Evolutionary conservation across 2,329 filamentous ascomycete genomes (phyloP).

Genomic region (Fusarium sp.): DNA sequence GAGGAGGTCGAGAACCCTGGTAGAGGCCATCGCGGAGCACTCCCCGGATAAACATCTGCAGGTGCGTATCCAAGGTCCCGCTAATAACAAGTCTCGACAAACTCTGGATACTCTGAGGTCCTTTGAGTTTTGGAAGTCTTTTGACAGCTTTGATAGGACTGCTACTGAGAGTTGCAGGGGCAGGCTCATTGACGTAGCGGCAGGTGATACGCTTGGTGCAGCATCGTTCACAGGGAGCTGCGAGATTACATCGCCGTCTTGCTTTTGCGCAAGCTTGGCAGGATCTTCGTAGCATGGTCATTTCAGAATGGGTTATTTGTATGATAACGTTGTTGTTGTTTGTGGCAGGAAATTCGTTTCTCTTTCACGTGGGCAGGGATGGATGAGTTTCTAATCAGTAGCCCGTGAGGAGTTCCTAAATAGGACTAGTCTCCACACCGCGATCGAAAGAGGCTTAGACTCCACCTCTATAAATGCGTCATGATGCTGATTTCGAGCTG

Average conservation of each 20-base stretch:
- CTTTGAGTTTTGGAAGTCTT: rapidly evolving
- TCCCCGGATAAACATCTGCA: slow-evolving; percentile 14
- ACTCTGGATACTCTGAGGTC: rapidly evolving
- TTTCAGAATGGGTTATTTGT: background rate
- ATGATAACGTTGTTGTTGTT: background rate
- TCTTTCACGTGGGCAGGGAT: background rate
- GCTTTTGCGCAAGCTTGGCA: slow-evolving; percentile 14
- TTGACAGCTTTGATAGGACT: rapidly evolving
- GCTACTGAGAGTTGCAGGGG: background rate
- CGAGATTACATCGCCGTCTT: slow-evolving; percentile 14
- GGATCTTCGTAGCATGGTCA: background rate
- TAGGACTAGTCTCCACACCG: background rate
- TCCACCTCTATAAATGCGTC: background rate
- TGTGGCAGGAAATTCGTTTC: no score
- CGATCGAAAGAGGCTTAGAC: slow-evolving; percentile 6
- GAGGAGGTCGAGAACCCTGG: slow-evolving; percentile 7
- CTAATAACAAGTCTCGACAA: background rate
- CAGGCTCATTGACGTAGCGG: slow-evolving; percentile 15
- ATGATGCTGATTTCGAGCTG: background rate
- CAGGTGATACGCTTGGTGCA: slow-evolving; percentile 14
- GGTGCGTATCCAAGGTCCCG: slow-evolving; percentile 2
- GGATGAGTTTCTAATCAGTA: slow-evolving; percentile 6
- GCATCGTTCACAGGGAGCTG: slow-evolving; percentile 14
- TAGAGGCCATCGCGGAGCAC: background rate
- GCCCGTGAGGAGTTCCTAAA: background rate